Base-by-base conservation (phyloP, 768 basidiomycete genomes). In the Podaxis pistillaris region DNA sequence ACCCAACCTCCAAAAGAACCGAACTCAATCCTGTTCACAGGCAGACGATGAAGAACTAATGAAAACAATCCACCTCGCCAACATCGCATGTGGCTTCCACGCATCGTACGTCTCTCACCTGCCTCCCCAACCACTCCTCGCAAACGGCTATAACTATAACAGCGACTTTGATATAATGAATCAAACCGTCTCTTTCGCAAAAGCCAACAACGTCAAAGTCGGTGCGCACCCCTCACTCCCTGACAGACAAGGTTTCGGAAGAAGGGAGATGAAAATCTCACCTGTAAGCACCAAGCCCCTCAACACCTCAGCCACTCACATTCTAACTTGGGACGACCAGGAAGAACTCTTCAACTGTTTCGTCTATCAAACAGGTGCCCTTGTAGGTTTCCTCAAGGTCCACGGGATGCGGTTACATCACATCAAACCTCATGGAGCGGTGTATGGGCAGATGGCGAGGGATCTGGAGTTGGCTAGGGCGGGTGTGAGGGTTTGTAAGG, bases 61-160 rank as follows among this genome's bases (percentile, higher is more conserved):
- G 82, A 76, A 80, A 58, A 81, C 79, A 11, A 84, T 87, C 30
- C 83, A 86, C 65, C 73, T 85, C 15, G 85, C 85, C 0, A 86
- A 88, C 63, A 75, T 88, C 15, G 88, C 88, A 0, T 89, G 87
- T 67, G 87, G 88, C 5, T 88, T 87, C 63, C 88, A 89, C 67
- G 87, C 84, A 22, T 85, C 83, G 83, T 86, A 63, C 52, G 72
- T 63, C 15, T 3, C 33, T 13, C 17, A n/a, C 19, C 7, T 17
- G 13, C 24, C 3, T 50, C n/a, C 22, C 13, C 19, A 19, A 49
- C 4, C n/a, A 26, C 12, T 3, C 49, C 13, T 22, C 7, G 2
- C 9, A 7, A 11, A 50, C 8, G 5, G 8, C 0, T 0, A 15
- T 0, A 8, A 17, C 13, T 0, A 15, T 28, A 11, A 24, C 22